phyloP scores from a whole-genome alignment of 441 rosid species.

The Populus hybrid region DNA sequence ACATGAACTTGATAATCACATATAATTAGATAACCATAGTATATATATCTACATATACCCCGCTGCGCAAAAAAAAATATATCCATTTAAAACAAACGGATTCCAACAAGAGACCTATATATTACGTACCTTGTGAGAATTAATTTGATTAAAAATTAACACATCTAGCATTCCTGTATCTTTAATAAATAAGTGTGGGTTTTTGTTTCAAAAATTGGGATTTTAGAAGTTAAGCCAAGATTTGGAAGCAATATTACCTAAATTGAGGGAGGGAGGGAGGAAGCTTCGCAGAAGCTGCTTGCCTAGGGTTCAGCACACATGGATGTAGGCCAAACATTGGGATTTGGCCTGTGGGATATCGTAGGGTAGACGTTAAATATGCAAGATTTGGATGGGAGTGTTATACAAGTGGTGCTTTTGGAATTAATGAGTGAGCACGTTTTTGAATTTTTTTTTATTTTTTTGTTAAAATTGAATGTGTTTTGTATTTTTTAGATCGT shows the following conservation, averaged over 20 bases:
- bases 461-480: no score
- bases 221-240: neutral
- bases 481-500: no score
- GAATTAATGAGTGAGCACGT: neutral
- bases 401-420: neutral
- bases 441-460: no score
- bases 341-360: neutral
- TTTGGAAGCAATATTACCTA: neutral
- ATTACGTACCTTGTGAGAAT: neutral
- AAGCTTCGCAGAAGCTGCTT: slow-evolving; percentile 24
- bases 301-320: neutral
- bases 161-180: no score
- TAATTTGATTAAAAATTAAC: no score
- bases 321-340: neutral
- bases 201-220: no score
- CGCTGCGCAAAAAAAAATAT: no score
- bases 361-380: neutral
- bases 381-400: neutral
- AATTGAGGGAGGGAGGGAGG: neutral
- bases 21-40: no score
- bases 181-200: no score
- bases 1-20: no score
- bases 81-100: no score
- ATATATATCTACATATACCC: no score
- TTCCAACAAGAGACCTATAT: neutral